Percentiles rank a stretch among this genome's conserved stretches.
phyloP scores from a whole-genome alignment of 257 asterid species.

The Forsythia suspensa region DNA sequence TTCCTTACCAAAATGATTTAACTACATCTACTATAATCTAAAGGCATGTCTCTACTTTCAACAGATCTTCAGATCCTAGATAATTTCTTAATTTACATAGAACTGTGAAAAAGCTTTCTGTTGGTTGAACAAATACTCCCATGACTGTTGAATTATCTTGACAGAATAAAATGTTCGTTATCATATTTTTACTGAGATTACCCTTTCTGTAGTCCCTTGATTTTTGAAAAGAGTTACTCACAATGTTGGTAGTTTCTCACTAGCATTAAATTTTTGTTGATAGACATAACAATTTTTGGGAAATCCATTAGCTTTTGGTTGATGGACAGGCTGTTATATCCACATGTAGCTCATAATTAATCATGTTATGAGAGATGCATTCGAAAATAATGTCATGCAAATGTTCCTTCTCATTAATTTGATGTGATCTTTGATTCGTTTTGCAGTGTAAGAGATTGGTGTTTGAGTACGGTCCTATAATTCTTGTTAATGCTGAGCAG shows the following conservation, averaged over 20 bases:
- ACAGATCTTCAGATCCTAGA: neutral
- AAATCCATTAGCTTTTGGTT: neutral
- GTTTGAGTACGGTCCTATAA: constrained; percentile 75
- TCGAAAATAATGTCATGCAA: neutral
- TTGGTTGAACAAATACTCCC: neutral
- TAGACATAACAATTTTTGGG: neutral
- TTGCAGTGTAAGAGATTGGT: constrained; percentile 90
- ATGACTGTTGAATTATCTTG: neutral
- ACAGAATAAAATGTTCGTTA: neutral
- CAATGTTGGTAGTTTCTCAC: neutral
- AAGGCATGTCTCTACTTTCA: neutral
- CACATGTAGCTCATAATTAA: neutral
- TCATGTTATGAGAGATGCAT: neutral
- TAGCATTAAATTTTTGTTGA: neutral
- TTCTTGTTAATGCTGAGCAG: constrained; percentile 76
- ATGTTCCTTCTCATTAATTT: neutral
- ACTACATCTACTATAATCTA: neutral
- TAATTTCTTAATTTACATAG: neutral
- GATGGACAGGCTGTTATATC: neutral
- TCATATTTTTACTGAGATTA: neutral
- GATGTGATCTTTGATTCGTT: neutral
- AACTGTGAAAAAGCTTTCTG: neutral
- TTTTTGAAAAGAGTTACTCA: neutral
- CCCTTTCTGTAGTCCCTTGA: neutral
- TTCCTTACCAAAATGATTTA: neutral